Base-by-base conservation (phyloP, 768 basidiomycete genomes). In the Hericium erinaceus region DNA sequence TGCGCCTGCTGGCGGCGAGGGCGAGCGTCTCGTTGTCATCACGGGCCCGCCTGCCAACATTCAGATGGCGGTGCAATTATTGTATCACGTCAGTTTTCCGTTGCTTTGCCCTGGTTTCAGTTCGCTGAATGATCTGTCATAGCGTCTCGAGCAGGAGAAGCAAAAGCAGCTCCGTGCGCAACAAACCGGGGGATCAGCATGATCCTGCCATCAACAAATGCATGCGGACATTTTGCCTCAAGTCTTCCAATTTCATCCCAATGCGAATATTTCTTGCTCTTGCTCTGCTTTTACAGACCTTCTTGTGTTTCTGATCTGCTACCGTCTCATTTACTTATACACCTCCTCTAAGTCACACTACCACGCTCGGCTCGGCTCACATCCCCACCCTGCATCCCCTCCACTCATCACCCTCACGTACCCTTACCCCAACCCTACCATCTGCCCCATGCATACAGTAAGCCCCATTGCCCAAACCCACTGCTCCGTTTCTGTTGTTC, bases 11-110 rank as follows among this genome's bases (percentile, higher is more conserved):
- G 87, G 86, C 38, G 82, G 83, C 37, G 91, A 94, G 65, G 89
- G 89, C 48, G 95, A 98, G 72, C 75, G 95, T 64, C 70, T 99
- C 68, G 95, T 99, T 7, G 95, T 94, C 52, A 98, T 99, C 66
- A 97, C 94, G 18, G 97, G 97, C n/a, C 85, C 87, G 66, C 93
- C 93, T 2, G 77, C 84, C 4, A 95, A 95, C 67, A 95, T 99
- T 60, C 93, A 97, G 70, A 92, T 94, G 82, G 97, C 97, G 6
- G 92, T 99, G 39, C 87, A 91, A 64, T 69, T 98, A 64, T 74
- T 99, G 64, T 92, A 92, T 67, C 87, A 89, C 66, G 89, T 91
- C 72, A 60, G 85, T 75, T 15, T 2, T 46, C 48, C 48, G 26
- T 48, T 16, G 60, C 58, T 50, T 49, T 33, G 28, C 13, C n/a